Percentiles rank a stretch among this genome's conserved stretches.
These are phyloP conservation scores for Dactylella cylindrospora DNA, from an alignment of 2,329 filamentous ascomycete species.

Conservation along the genomic window DNA sequence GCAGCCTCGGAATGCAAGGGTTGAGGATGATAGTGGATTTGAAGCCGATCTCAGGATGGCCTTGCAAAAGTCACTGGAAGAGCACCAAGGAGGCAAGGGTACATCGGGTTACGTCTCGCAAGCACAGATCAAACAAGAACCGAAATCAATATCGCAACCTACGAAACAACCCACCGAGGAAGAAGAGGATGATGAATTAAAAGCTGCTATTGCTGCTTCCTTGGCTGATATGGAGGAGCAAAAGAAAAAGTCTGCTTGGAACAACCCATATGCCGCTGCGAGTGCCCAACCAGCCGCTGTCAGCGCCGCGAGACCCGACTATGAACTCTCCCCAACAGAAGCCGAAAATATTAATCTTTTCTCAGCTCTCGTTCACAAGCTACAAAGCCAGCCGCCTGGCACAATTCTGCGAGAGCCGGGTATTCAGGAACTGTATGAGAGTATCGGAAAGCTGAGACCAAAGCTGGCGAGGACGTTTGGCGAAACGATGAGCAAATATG, in stretches of 20 bases:
- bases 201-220: constrained; percentile 92
- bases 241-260: constrained; percentile 81
- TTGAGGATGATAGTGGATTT: constrained; percentile 73
- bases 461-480: constrained; percentile 95
- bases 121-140: constrained; percentile 54
- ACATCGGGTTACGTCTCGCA: constrained; percentile 72
- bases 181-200: constrained; percentile 88
- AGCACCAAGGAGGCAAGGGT: constrained; percentile 70
- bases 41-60: constrained; percentile 94
- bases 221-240: constrained; percentile 97
- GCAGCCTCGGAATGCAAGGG: constrained; percentile 85
- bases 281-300: constrained; percentile 55
- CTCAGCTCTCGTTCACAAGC: constrained; percentile 84
- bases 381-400: constrained; percentile 92
- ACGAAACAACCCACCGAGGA: constrained; percentile 58
- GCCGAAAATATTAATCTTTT: constrained; percentile 98
- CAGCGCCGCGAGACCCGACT: constrained; percentile 59
- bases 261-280: constrained; percentile 57
- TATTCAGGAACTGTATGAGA: constrained; percentile 97
- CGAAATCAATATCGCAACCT: constrained; percentile 54
- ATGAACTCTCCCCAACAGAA: constrained; percentile 89
- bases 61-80: constrained; percentile 94
- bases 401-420: constrained; percentile 96
- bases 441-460: constrained; percentile 86
- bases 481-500: constrained; percentile 99